Evolutionary conservation across 2,329 filamentous ascomycete genomes (phyloP).

Genomic region (Botryotinia globosa): DNA sequence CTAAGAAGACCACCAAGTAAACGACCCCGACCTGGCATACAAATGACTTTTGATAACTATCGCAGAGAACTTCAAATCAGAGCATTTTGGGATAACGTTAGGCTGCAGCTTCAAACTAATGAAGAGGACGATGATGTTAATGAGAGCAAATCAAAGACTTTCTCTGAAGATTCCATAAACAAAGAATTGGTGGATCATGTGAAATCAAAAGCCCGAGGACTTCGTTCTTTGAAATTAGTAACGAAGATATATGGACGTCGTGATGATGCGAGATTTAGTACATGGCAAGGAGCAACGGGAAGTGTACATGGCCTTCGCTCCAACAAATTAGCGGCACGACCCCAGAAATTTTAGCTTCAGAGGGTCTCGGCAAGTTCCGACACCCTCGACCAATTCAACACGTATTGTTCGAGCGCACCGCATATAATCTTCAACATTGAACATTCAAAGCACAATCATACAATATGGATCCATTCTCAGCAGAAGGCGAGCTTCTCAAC

Average conservation of each 20-base stretch:
- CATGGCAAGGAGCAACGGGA: neutral
- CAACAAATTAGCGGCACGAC: neutral
- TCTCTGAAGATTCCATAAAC: neutral
- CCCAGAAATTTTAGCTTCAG: slow-evolving; percentile 13
- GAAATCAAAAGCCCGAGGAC: neutral
- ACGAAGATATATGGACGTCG: slow-evolving; percentile 6
- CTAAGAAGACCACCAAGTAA: neutral
- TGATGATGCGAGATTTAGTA: neutral
- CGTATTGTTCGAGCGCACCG: slow-evolving; percentile 25
- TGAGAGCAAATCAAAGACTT: neutral
- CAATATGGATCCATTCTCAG: slow-evolving; percentile 66
- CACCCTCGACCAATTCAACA: slow-evolving; percentile 22
- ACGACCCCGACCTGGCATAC: neutral
- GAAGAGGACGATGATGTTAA: neutral
- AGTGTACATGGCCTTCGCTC: neutral
- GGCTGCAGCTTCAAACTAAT: slow-evolving; percentile 22
- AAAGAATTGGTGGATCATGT: neutral
- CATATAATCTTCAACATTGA: slow-evolving; percentile 9
- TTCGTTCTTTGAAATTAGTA: neutral
- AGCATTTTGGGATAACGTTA: slow-evolving; percentile 30
- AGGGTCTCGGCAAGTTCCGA: slow-evolving; percentile 1
- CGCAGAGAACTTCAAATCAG: slow-evolving; percentile 24
- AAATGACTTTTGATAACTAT: slow-evolving; percentile 1
- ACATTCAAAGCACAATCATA: slow-evolving; percentile 18
- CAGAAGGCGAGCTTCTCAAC: slow-evolving; percentile 69